phyloP scores from a whole-genome alignment of 169 alveolate genomes.

The Eimeria necatrix region DNA sequence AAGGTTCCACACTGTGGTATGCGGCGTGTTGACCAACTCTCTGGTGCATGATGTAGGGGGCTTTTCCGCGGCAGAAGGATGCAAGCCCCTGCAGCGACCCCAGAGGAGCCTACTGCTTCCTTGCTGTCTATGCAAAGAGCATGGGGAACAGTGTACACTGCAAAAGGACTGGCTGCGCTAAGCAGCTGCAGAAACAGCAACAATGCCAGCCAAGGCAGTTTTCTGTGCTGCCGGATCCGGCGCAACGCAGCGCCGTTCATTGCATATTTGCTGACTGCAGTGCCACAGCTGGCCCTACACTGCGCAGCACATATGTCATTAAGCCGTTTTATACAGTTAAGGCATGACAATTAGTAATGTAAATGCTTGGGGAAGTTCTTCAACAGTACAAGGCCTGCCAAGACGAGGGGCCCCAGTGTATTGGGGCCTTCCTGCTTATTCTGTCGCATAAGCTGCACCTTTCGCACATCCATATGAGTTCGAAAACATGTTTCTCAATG shows the following conservation, averaged over 20 bases:
- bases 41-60: not conserved
- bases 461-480: too few relatives aligned
- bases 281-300: too few relatives aligned
- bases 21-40: not conserved
- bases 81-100: not conserved
- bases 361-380: too few relatives aligned
- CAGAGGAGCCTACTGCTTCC: not conserved
- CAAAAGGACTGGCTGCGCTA: constrained; percentile 7
- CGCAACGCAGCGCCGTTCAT: constrained; percentile 29
- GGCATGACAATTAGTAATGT: too few relatives aligned
- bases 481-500: too few relatives aligned
- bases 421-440: too few relatives aligned
- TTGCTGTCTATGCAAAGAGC: not conserved
- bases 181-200: constrained; percentile 39
- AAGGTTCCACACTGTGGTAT: not conserved
- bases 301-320: too few relatives aligned
- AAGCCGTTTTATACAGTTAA: too few relatives aligned
- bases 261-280: constrained; percentile 24
- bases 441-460: too few relatives aligned
- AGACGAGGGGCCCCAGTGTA: too few relatives aligned
- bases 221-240: constrained; percentile 14
- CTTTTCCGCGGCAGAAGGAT: not conserved
- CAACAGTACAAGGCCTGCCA: too few relatives aligned
- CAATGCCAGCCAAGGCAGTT: not conserved
- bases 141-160: not conserved